Evolutionary conservation across 331 rosid species (phyloP).

Genomic region (Erythrophleum ivorense): DNA sequence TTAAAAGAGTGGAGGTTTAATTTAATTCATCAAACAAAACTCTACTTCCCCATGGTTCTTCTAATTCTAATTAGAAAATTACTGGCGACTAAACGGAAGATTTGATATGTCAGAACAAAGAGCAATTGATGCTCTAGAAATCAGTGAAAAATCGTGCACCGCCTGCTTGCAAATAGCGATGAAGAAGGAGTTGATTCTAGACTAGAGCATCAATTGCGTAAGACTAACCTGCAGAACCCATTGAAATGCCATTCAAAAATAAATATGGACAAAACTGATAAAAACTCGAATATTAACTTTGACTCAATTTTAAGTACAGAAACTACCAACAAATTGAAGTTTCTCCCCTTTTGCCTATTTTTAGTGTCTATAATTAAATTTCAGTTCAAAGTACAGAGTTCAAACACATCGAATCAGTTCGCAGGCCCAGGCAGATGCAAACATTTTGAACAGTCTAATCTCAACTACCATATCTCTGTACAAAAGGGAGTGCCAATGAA

Average conservation of each 20-base stretch:
- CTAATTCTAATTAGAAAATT: background rate
- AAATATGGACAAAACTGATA: background rate
- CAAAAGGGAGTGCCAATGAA: background rate
- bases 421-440: background rate
- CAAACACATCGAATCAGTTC: background rate
- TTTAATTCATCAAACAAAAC: background rate
- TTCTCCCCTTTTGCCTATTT: background rate
- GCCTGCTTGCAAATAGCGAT: background rate
- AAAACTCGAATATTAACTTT: background rate
- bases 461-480: background rate
- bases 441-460: background rate
- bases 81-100: background rate
- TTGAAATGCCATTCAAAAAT: background rate
- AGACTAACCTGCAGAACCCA: background rate
- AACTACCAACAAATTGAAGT: background rate
- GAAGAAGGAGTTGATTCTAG: constrained; percentile 1
- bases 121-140: background rate
- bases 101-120: background rate
- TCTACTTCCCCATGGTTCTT: background rate
- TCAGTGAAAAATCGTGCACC: background rate
- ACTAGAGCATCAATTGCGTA: background rate
- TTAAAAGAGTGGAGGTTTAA: background rate
- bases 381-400: background rate
- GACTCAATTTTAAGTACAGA: background rate
- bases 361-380: background rate